Conservation (phyloP, 208 protist genomes). For the Crithidia expoeki region DNA sequence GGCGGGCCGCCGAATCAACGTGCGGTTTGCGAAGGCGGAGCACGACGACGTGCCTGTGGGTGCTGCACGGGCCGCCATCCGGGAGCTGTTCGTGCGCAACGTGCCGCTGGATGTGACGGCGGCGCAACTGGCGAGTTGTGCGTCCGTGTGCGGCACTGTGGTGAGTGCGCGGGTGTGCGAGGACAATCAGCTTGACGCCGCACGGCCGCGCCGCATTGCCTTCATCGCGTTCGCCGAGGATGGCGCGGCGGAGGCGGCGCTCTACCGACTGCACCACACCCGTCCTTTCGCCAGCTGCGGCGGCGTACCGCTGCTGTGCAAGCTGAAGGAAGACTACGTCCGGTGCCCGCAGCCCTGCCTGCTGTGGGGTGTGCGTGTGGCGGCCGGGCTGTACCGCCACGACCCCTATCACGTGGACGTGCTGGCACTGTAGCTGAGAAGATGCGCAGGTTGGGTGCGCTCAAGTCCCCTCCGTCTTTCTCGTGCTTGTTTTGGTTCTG, state of each 20-base stretch:
- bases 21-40: constrained; percentile 46
- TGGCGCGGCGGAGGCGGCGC: constrained; percentile 39
- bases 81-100: constrained; percentile 66
- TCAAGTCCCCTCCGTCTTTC: no score
- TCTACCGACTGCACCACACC: constrained; percentile 48
- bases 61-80: constrained; percentile 33
- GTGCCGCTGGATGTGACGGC: constrained; percentile 40
- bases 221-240: constrained; percentile 51
- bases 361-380: no score
- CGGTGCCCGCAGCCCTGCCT: no score
- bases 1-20: constrained; percentile 23
- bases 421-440: no score
- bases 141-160: constrained; percentile 32
- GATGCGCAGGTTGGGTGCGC: no score
- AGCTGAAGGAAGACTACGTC: no score
- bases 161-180: constrained; percentile 32
- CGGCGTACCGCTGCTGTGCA: constrained; percentile 16
- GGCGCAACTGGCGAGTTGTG: constrained; percentile 15
- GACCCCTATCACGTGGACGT: background rate
- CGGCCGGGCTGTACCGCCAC: background rate
- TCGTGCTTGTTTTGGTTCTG: no score
- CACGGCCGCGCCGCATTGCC: background rate
- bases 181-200: constrained; percentile 28
- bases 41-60: constrained; percentile 41
- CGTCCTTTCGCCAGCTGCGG: constrained; percentile 39